These are phyloP conservation scores for Mixia osmundae DNA, from an alignment of 1,284 basidiomycete genomes.

Conservation along the genomic window DNA sequence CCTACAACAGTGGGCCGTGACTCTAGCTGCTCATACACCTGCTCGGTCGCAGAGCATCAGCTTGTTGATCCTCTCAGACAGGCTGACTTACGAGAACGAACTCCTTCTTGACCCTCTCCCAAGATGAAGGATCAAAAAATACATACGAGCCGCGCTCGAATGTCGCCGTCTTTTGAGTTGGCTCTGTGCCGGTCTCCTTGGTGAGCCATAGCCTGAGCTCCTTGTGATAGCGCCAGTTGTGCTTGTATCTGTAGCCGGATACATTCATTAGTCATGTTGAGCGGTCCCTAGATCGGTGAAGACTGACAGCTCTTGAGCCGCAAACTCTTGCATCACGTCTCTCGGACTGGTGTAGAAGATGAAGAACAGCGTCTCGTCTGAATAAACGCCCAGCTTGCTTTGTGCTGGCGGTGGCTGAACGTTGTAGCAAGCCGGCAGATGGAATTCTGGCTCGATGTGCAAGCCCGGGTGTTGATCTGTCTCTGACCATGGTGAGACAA, in stretches of 20 bases:
- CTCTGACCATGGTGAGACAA: slow-evolving; percentile 92
- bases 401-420: slow-evolving; percentile 76
- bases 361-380: slow-evolving; percentile 93
- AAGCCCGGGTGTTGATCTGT: slow-evolving; percentile 38
- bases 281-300: too few relatives aligned
- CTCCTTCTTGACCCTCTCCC: slow-evolving; percentile 59
- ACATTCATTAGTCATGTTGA: too few relatives aligned
- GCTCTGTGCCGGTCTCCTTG: slow-evolving; percentile 60
- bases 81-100: slow-evolving; percentile 66
- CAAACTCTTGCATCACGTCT: slow-evolving; percentile 82
- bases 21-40: too few relatives aligned
- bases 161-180: slow-evolving; percentile 64
- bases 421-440: slow-evolving; percentile 77
- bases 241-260: too few relatives aligned
- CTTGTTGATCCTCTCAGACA: slow-evolving; percentile 27
- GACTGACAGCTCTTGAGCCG: slow-evolving; percentile 88
- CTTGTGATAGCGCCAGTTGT: slow-evolving; percentile 96
- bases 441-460: slow-evolving; percentile 59
- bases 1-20: too few relatives aligned
- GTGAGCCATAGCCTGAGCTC: slow-evolving; percentile 86
- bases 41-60: too few relatives aligned
- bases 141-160: slow-evolving; percentile 76
- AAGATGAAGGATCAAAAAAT: slow-evolving; percentile 73
- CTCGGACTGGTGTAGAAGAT: slow-evolving; percentile 92
- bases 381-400: slow-evolving; percentile 65